phyloP scores from a whole-genome alignment of 345 rosid genomes.

The Eutrema heterophyllum region DNA sequence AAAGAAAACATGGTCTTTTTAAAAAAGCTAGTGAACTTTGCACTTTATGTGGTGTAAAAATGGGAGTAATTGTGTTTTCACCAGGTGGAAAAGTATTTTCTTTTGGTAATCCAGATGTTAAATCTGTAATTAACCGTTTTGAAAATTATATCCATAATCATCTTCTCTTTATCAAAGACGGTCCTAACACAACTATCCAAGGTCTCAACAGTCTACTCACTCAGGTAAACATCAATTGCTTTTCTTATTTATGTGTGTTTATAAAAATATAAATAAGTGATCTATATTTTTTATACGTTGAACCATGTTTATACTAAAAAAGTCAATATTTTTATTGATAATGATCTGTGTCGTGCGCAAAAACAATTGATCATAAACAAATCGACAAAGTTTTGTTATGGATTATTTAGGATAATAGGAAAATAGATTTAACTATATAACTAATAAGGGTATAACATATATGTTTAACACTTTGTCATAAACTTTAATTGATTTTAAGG shows the following conservation, averaged over 20 bases:
- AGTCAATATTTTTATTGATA: background rate
- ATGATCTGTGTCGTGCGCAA: too few species aligned
- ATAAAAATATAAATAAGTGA: background rate
- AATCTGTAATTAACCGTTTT: constrained; percentile 28
- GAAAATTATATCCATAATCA: constrained; percentile 6
- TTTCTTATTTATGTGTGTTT: background rate
- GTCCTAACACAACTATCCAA: constrained; percentile 33
- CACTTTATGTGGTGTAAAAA: background rate
- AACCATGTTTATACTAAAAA: background rate
- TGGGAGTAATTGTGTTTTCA: constrained; percentile 11
- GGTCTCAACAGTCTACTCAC: constrained; percentile 41
- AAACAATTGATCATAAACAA: too few species aligned
- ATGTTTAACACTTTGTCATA: too few species aligned
- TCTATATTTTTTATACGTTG: background rate
- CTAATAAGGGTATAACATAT: too few species aligned
- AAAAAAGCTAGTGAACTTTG: constrained; percentile 13
- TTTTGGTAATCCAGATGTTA: constrained; percentile 52
- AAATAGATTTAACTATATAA: too few species aligned
- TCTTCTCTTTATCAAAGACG: constrained; percentile 23
- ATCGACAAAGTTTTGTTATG: too few species aligned
- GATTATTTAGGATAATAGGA: too few species aligned
- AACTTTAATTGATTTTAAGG: background rate
- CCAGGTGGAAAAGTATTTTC: constrained; percentile 38
- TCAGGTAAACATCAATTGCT: constrained; percentile 5
- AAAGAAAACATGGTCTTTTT: background rate